phyloP scores from a whole-genome alignment of 371 early-diverging fungal genomes.

The Saksenaea vasiformis region DNA sequence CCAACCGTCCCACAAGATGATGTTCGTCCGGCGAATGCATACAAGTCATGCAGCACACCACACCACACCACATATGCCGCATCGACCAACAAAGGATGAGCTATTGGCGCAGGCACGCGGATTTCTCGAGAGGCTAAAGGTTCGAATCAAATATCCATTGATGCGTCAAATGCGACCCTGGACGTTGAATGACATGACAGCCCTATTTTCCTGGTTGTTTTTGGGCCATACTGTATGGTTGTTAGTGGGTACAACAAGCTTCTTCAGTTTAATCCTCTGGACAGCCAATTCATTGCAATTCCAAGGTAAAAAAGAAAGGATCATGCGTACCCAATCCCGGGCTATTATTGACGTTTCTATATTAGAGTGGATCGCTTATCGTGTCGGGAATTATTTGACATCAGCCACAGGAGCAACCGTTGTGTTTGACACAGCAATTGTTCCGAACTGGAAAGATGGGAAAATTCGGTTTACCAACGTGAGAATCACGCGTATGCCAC shows the following conservation, averaged over 20 bases:
- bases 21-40: conserved; percentile 1
- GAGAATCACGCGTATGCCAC: conserved; percentile 54
- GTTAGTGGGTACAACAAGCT: conserved; percentile 89
- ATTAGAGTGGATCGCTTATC: conserved; percentile 81
- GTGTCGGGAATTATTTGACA: conserved; percentile 79
- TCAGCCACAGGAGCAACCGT: conserved; percentile 84
- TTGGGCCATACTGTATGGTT: conserved; percentile 85
- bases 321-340: neutral
- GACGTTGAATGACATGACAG: conserved; percentile 88
- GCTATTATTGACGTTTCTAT: neutral
- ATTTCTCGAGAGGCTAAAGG: conserved; percentile 53
- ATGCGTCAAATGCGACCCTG: conserved; percentile 77
- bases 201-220: conserved; percentile 88
- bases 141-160: conserved; percentile 58
- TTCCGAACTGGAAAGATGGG: conserved; percentile 93
- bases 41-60: neutral
- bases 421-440: conserved; percentile 87
- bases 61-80: conserved; percentile 21
- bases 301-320: conserved; percentile 62
- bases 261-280: conserved; percentile 79
- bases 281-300: conserved; percentile 86
- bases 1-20: neutral
- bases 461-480: conserved; percentile 89
- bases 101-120: conserved; percentile 49
- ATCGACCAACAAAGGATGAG: conserved; percentile 46